A percentile compares a stretch with the other conserved stretches of the same genome.
Evolutionary conservation across 208 protist species (phyloP).

Genomic region (Leishmania aethiopica): DNA sequence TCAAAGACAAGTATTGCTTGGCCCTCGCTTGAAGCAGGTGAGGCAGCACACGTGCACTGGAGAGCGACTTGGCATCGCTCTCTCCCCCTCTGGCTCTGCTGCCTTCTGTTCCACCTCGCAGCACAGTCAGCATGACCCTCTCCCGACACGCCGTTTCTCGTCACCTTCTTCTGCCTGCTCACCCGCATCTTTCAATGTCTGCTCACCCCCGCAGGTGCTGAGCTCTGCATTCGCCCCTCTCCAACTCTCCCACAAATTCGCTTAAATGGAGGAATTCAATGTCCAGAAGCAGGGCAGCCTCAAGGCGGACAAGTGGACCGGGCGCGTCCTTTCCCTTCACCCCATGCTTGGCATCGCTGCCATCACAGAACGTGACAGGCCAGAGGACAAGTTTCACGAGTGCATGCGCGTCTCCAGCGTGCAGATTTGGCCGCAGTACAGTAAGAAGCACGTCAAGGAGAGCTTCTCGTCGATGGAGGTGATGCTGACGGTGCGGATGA

Average conservation of each 20-base stretch:
- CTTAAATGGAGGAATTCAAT: slow-evolving; percentile 13
- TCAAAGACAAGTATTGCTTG: too few species aligned
- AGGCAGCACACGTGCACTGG: not conserved
- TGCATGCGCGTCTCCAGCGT: slow-evolving; percentile 17
- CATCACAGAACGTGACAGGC: slow-evolving; percentile 12
- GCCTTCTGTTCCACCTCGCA: not conserved
- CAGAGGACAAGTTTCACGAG: slow-evolving; percentile 10
- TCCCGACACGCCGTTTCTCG: not conserved
- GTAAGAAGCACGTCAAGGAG: slow-evolving; percentile 22
- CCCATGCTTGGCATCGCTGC: not conserved
- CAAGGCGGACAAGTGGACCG: slow-evolving; percentile 20
- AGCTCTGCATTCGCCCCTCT: not conserved
- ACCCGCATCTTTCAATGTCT: not conserved
- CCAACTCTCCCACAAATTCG: not conserved
- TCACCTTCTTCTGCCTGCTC: not conserved
- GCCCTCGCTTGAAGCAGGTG: not conserved
- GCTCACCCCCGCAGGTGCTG: not conserved
- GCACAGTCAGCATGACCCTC: not conserved
- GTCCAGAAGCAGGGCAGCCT: slow-evolving; percentile 17
- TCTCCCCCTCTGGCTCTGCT: not conserved
- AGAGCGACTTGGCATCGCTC: not conserved
- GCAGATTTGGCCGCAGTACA: slow-evolving; percentile 30
- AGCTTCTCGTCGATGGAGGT: slow-evolving; percentile 9
- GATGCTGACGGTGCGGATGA: slow-evolving; percentile 21
- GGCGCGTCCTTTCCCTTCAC: slow-evolving; percentile 22